Conservation (phyloP, 2,329 filamentous ascomycete species). For the Grosmannia serpens region DNA sequence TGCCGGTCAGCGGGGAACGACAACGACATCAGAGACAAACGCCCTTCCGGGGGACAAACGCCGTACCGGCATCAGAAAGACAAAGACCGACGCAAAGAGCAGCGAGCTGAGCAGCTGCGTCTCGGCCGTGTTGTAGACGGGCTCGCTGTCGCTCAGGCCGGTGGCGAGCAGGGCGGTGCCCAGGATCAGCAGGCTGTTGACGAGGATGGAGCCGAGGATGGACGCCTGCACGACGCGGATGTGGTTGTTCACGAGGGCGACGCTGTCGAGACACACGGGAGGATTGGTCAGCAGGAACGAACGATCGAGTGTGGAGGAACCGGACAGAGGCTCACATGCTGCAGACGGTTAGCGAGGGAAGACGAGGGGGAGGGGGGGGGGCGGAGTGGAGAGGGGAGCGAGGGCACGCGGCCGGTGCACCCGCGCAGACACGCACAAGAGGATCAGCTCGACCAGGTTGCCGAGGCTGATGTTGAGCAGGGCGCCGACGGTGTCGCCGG, state of each 20-base stretch:
- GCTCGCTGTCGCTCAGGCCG: conserved; percentile 53
- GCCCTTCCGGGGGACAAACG: too few relatives aligned
- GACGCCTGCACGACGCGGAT: conserved; percentile 96
- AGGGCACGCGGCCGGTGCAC: too few relatives aligned
- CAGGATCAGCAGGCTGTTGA: conserved; percentile 81
- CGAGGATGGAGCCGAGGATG: conserved; percentile 92
- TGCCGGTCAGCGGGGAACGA: neutral
- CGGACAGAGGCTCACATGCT: conserved; percentile 51
- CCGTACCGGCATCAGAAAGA: conserved; percentile 9
- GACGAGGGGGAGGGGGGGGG: neutral
- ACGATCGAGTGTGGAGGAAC: conserved; percentile 12
- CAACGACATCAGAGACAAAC: neutral
- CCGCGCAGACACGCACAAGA: conserved; percentile 48
- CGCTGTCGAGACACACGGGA: neutral
- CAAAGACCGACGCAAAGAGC: conserved; percentile 54
- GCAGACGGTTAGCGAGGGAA: conserved; percentile 13
- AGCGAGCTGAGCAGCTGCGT: conserved; percentile 10
- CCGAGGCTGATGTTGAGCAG: conserved; percentile 44
- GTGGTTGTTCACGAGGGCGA: conserved; percentile 72
- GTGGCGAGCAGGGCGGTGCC: conserved; percentile 72
- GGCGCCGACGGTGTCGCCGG: conserved; percentile 7
- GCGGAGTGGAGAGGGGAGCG: neutral
- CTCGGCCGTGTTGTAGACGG: conserved; percentile 70
- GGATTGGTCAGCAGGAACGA: neutral
- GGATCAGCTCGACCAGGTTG: conserved; percentile 68